Conservation (phyloP, 1,284 basidiomycete species). For the Abortiporus biennis region DNA sequence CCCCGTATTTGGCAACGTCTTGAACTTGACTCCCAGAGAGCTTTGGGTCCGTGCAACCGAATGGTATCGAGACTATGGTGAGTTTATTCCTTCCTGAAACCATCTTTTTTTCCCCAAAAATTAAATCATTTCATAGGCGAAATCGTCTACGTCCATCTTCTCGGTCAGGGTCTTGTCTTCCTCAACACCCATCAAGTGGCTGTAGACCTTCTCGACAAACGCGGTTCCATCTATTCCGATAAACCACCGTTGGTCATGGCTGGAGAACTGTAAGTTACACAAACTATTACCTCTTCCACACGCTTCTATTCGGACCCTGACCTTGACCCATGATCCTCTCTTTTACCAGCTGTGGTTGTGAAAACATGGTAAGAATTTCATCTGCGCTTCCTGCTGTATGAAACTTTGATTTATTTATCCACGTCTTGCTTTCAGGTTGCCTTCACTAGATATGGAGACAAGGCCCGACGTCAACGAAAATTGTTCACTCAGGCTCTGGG, state of each 20-base stretch:
- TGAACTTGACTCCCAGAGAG: constrained; percentile 51
- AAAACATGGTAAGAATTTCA: constrained; percentile 63
- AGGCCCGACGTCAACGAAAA: constrained; percentile 56
- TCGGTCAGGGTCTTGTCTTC: constrained; percentile 61
- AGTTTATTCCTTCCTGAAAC: background rate
- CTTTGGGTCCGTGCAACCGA: constrained; percentile 28
- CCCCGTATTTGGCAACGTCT: constrained; percentile 57
- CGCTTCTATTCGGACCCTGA: constrained; percentile 1
- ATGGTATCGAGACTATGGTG: constrained; percentile 27
- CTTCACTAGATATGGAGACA: constrained; percentile 60
- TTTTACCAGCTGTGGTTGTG: constrained; percentile 48
- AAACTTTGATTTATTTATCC: too few species aligned
- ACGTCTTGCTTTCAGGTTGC: constrained; percentile 57
- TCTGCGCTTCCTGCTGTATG: constrained; percentile 9
- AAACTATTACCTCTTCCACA: background rate
- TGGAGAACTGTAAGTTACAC: constrained; percentile 37
- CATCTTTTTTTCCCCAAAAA: background rate
- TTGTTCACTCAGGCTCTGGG: constrained; percentile 61
- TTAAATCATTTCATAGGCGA: constrained; percentile 35
- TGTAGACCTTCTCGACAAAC: constrained; percentile 59
- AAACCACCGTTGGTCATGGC: constrained; percentile 63
- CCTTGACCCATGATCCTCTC: constrained; percentile 15
- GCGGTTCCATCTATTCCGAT: constrained; percentile 65
- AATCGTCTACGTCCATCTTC: constrained; percentile 59
- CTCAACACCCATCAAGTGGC: constrained; percentile 53